Base-by-base conservation (phyloP, 2,329 filamentous ascomycete species). In the Pseudogymnoascus pannorum region DNA sequence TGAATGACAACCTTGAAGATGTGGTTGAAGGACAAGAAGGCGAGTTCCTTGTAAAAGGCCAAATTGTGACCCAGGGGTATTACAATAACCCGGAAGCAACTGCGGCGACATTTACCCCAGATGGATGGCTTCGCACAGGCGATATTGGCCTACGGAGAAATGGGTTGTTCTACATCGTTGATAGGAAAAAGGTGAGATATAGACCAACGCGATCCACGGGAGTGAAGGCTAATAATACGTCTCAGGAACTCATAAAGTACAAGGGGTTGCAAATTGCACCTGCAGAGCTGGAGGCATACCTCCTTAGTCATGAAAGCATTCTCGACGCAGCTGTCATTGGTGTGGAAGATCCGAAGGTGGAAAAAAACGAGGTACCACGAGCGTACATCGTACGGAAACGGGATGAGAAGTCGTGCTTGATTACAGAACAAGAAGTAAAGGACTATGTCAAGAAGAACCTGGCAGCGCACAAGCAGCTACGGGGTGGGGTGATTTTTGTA, bases 131-230 rank as follows among this genome's bases (percentile, higher is more conserved):
- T 54, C 64, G 66, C 40, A 76, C 74, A 0, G 74, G 74, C 40
- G 74, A 76, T 26, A 77, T 84, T 18, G 64, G 68, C 6, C 81
- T 79, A 67, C 73, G 79, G 29, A 64, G 67, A 8, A 67, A 74
- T 35, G 72, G 72, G 3, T 54, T 73, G 36, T 71, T 77, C 48
- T 77, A 78, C 68, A 87, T 91, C 60, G 85, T 89, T 12, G 88
- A 91, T 70, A 80, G 88, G 31, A 85, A 85, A 71, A 91, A 91
- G 78, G 59, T 44, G 11, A 44, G 74, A 77, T 60, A 73, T 77
- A 1, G 76, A 78, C 54, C 69, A 74, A 20, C 20, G 12, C 2
- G 24, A 44, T 3, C 18, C 40, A 44, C 24, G 6, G 12, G 6
- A 24, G 40, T n/a, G 44, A n/a, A n/a, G n/a, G n/a, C 12, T 2